Percentiles rank a stretch among this genome's conserved stretches.
Conservation (phyloP, 1,284 basidiomycete species). For the Retiboletus flavoniger region DNA sequence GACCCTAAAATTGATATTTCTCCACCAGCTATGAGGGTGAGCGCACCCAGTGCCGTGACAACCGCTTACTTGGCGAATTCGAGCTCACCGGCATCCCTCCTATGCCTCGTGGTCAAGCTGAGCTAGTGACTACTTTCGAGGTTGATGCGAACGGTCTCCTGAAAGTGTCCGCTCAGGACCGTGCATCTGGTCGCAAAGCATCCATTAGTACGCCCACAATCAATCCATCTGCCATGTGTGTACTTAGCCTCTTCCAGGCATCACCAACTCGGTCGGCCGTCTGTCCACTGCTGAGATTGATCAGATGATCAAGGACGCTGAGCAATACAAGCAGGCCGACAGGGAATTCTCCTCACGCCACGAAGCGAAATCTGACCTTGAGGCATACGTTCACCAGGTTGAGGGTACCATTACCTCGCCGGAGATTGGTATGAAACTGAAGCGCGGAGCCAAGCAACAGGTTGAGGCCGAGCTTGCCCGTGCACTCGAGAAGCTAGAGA, state of each 20-base stretch:
- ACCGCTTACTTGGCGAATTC: conserved; percentile 95
- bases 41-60: conserved; percentile 95
- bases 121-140: conserved; percentile 96
- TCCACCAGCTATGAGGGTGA: conserved; percentile 85
- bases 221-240: conserved; percentile 5
- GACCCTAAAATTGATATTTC: conserved; percentile 9
- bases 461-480: conserved; percentile 95
- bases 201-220: conserved; percentile 74
- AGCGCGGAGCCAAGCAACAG: conserved; percentile 89
- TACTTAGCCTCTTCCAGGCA: conserved; percentile 49
- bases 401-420: conserved; percentile 92
- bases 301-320: conserved; percentile 98
- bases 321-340: conserved; percentile 94
- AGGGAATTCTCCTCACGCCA: conserved; percentile 95
- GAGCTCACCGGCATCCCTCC: conserved; percentile 96
- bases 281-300: conserved; percentile 93
- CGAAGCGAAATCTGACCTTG: conserved; percentile 95
- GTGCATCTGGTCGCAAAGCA: conserved; percentile 93
- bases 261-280: conserved; percentile 95
- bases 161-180: conserved; percentile 94
- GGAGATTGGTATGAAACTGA: conserved; percentile 95
- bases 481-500: conserved; percentile 94
- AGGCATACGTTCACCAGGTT: conserved; percentile 93
- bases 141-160: conserved; percentile 96
- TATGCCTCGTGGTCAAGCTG: conserved; percentile 94